Evolutionary conservation across 192 early-diverging fungal genomes (phyloP).

Genomic region (Gryganskiella cystojenkinii): DNA sequence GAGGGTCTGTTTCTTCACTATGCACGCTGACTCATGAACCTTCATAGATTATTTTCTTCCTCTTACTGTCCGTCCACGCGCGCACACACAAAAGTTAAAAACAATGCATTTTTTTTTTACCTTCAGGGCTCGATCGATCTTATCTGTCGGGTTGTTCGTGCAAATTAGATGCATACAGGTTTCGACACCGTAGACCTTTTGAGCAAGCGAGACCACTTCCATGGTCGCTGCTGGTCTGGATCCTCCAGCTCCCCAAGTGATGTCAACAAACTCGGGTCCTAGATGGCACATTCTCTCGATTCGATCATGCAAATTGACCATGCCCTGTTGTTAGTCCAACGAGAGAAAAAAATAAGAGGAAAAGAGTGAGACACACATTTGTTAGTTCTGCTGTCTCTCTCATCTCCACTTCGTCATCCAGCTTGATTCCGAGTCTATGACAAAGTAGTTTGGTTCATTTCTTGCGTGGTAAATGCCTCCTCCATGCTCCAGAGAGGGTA

Average conservation of each 20-base stretch:
- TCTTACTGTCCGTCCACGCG: no score
- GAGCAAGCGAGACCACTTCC: constrained; percentile 83
- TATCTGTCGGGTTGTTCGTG: constrained; percentile 92
- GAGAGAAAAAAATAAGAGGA: not conserved
- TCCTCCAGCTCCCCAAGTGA: constrained; percentile 97
- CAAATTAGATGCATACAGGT: constrained; percentile 96
- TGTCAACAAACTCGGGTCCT: constrained; percentile 91
- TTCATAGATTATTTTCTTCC: not conserved
- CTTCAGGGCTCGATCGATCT: constrained; percentile 82
- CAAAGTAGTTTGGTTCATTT: no score
- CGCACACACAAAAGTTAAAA: constrained; percentile 2
- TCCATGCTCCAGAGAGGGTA: no score
- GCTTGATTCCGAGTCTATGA: no score
- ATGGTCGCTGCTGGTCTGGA: constrained; percentile 84
- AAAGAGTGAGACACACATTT: constrained; percentile 1
- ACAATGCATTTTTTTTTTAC: constrained; percentile 17
- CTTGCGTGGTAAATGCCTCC: no score
- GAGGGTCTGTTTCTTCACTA: no score
- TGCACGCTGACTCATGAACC: constrained; percentile 3
- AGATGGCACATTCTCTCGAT: constrained; percentile 91
- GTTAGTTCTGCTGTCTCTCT: no score
- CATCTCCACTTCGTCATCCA: no score
- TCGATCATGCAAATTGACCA: constrained; percentile 92
- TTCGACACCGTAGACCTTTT: constrained; percentile 89
- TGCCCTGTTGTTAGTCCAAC: no score